Percentiles rank a stretch among this genome's conserved stretches.
Evolutionary conservation across 805 yeast genomes (phyloP).

Genomic region (Pichia deserticola): DNA sequence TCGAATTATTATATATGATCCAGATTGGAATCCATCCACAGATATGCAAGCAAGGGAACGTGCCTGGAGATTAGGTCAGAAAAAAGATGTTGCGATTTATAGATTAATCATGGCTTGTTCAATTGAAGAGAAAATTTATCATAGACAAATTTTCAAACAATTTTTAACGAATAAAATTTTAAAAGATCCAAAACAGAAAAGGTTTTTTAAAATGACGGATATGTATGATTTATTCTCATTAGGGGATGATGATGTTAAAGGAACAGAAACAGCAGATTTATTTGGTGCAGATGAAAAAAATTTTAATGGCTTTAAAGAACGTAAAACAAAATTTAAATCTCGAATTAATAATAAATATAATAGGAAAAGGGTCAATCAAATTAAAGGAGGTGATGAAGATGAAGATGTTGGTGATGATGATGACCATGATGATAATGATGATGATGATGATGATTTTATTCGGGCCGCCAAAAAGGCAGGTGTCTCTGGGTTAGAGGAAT

Average conservation of each 20-base stretch:
- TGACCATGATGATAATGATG: constrained; percentile 60
- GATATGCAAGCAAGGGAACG: constrained; percentile 95
- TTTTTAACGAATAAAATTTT: constrained; percentile 86
- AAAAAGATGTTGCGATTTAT: constrained; percentile 83
- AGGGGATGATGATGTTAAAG: constrained; percentile 63
- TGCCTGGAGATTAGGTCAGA: constrained; percentile 96
- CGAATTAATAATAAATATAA: constrained; percentile 2
- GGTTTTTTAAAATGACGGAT: constrained; percentile 90
- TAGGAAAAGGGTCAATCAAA: constrained; percentile 12
- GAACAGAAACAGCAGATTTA: constrained; percentile 62
- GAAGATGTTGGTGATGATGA: constrained; percentile 61
- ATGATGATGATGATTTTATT: constrained; percentile 66
- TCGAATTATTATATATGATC: constrained; percentile 88
- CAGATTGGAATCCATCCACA: constrained; percentile 98
- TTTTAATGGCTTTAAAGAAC: constrained; percentile 26
- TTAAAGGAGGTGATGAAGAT: constrained; percentile 47
- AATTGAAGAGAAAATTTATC: constrained; percentile 94
- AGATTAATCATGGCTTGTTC: constrained; percentile 91
- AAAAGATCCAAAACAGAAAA: constrained; percentile 89
- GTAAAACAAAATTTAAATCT: constrained; percentile 27
- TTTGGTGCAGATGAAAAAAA: constrained; percentile 43
- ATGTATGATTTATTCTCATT: constrained; percentile 81
- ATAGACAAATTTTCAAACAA: constrained; percentile 93
- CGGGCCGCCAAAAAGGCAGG: constrained; percentile 61
- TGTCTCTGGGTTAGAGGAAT: constrained; percentile 64